Conservation (phyloP, 2,329 filamentous ascomycete genomes). For the Conoideocrella luteorostrata region DNA sequence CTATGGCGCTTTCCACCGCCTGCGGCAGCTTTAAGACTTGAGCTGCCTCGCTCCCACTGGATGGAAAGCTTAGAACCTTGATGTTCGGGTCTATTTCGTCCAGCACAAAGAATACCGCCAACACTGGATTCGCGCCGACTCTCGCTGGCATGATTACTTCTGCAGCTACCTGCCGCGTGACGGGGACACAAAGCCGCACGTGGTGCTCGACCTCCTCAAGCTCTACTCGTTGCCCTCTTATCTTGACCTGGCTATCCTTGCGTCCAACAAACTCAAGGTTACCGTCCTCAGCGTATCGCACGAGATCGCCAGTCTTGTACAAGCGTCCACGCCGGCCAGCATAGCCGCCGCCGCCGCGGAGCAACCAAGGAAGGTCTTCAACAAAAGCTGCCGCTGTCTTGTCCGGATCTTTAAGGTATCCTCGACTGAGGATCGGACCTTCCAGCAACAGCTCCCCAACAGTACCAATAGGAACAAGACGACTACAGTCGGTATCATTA, state of each 20-base stretch:
- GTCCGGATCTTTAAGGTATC: slow-evolving; percentile 37
- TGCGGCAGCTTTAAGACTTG: too few species aligned
- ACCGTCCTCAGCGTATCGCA: not conserved
- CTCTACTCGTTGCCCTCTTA: not conserved
- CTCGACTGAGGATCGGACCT: slow-evolving; percentile 40
- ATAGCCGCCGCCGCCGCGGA: not conserved
- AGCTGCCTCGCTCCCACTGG: too few species aligned
- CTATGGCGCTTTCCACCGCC: too few species aligned
- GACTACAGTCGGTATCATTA: slow-evolving; percentile 1
- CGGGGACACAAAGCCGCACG: not conserved
- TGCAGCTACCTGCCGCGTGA: not conserved
- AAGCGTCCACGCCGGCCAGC: too few species aligned
- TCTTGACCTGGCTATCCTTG: slow-evolving; percentile 1
- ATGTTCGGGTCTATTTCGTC: too few species aligned
- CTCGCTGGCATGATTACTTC: too few species aligned
- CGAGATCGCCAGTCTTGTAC: not conserved
- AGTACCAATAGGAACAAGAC: slow-evolving; percentile 17
- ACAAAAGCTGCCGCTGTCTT: slow-evolving; percentile 23
- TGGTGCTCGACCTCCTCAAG: not conserved
- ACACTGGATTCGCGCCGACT: too few species aligned
- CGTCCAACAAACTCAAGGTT: not conserved
- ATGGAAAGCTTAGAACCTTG: too few species aligned
- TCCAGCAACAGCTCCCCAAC: slow-evolving; percentile 29
- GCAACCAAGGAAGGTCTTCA: not conserved
- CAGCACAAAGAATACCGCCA: not conserved